phyloP scores from a whole-genome alignment of 2,329 filamentous ascomycete species.

The Immersiporthe knoxdaviesiana region DNA sequence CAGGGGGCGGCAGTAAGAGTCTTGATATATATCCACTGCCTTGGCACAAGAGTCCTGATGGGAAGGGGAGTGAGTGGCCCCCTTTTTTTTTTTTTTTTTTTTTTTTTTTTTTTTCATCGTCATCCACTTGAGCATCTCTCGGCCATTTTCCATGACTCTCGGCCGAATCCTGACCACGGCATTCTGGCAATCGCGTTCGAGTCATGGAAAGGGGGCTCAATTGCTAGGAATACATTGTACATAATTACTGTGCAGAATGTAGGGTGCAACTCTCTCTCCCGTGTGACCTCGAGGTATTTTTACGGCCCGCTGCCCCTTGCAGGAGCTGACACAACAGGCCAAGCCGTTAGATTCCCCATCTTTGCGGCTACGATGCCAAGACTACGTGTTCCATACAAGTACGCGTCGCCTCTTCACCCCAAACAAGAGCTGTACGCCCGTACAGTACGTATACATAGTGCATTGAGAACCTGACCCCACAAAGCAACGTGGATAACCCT shows the following conservation, averaged over 20 bases:
- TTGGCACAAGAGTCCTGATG: not conserved
- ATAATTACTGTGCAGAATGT: too few relatives aligned
- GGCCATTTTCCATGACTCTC: too few relatives aligned
- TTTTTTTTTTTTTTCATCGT: too few relatives aligned
- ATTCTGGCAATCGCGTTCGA: too few relatives aligned
- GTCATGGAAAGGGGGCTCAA: too few relatives aligned
- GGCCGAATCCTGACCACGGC: too few relatives aligned
- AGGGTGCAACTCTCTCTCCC: too few relatives aligned
- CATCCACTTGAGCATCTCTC: too few relatives aligned
- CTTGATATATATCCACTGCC: not conserved
- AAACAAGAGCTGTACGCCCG: not conserved
- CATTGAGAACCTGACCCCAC: not conserved
- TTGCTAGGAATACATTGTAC: too few relatives aligned
- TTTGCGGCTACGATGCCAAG: not conserved
- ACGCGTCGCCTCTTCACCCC: not conserved
- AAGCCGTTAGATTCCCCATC: not conserved
- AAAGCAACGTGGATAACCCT: not conserved
- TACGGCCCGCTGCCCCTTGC: not conserved
- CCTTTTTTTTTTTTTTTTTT: too few relatives aligned
- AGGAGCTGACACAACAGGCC: not conserved
- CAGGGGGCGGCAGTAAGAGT: not conserved
- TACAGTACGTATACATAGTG: too few relatives aligned
- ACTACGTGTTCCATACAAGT: not conserved
- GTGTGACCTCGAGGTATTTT: too few relatives aligned
- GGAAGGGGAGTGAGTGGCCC: not conserved